A percentile compares a stretch with the other conserved stretches of the same genome.
These are phyloP conservation scores for Soucietia sequanensis DNA, from an alignment of 805 yeast genomes.

Conservation along the genomic window DNA sequence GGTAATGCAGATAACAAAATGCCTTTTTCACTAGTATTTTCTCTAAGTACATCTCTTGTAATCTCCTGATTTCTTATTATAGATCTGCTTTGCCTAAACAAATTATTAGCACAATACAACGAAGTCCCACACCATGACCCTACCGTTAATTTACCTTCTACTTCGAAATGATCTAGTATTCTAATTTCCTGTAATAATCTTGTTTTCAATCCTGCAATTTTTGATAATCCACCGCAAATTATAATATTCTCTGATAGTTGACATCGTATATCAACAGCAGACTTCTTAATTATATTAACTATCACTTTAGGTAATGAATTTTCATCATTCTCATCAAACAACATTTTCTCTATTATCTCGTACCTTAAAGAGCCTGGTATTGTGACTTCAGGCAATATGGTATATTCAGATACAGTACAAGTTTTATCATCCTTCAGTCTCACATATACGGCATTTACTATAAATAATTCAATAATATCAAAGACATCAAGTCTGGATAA, in stretches of 20 bases:
- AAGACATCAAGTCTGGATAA: constrained; percentile 10
- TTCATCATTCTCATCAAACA: constrained; percentile 7
- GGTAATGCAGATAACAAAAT: neutral
- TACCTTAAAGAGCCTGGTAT: constrained; percentile 12
- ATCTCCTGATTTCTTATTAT: constrained; percentile 20
- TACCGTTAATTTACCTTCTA: constrained; percentile 12
- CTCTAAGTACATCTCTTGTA: constrained; percentile 16
- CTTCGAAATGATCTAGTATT: constrained; percentile 1
- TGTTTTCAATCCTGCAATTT: constrained; percentile 22
- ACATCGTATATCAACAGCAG: constrained; percentile 19
- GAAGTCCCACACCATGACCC: constrained; percentile 36
- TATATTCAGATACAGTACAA: neutral
- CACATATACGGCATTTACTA: constrained; percentile 10
- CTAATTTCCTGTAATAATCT: constrained; percentile 13
- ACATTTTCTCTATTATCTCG: constrained; percentile 11
- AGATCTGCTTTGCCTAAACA: constrained; percentile 11
- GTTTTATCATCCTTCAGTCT: constrained; percentile 2
- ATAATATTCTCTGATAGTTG: constrained; percentile 17
- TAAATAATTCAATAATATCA: constrained; percentile 16
- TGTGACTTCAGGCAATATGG: neutral
- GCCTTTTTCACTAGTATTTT: neutral
- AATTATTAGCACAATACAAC: constrained; percentile 21
- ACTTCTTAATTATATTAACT: constrained; percentile 5
- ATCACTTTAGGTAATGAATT: constrained; percentile 6
- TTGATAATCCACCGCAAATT: constrained; percentile 21